A percentile compares a stretch with the other conserved stretches of the same genome.
These are phyloP conservation scores for Aspergillus neotritici DNA, from an alignment of 2,329 filamentous ascomycete species.

Conservation along the genomic window DNA sequence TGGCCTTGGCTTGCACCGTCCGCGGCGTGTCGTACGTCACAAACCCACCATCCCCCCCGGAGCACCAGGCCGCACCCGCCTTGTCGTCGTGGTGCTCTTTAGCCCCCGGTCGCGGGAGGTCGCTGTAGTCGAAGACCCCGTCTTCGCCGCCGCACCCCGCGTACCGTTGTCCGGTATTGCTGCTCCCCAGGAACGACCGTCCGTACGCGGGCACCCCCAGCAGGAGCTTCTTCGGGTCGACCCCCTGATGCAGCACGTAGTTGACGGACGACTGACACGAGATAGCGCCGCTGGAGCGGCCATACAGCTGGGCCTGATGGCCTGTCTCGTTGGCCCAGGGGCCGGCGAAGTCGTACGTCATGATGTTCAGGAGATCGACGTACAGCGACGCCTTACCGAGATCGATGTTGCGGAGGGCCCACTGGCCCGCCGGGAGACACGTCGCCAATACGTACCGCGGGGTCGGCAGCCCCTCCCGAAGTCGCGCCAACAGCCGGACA, in stretches of 20 bases:
- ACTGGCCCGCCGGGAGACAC: slow-evolving; percentile 63
- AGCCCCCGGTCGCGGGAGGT: slow-evolving; percentile 57
- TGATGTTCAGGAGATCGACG: slow-evolving; percentile 71
- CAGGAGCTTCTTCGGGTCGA: slow-evolving; percentile 65
- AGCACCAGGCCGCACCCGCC: slow-evolving; percentile 63
- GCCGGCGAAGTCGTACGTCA: slow-evolving; percentile 74
- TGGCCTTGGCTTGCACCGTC: slow-evolving; percentile 69
- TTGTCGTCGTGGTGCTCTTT: slow-evolving; percentile 64
- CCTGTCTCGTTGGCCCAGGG: slow-evolving; percentile 63
- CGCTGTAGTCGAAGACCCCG: slow-evolving; percentile 67
- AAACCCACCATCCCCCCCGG: slow-evolving; percentile 67
- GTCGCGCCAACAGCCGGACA: slow-evolving; percentile 59
- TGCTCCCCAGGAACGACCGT: slow-evolving; percentile 64
- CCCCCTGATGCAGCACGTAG: slow-evolving; percentile 60
- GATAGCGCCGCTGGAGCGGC: slow-evolving; percentile 44
- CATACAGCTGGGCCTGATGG: slow-evolving; percentile 70
- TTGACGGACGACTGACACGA: slow-evolving; percentile 63
- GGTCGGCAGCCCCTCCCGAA: slow-evolving; percentile 63
- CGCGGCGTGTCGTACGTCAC: slow-evolving; percentile 74
- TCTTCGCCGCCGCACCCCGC: slow-evolving; percentile 53
- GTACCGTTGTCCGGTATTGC: slow-evolving; percentile 59
- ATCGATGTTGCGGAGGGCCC: slow-evolving; percentile 64
- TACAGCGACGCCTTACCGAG: slow-evolving; percentile 57
- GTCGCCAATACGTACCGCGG: slow-evolving; percentile 66
- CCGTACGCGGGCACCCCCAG: slow-evolving; percentile 72